A percentile compares a stretch with the other conserved stretches of the same genome.
Conservation (phyloP, 345 rosid species). For the Psidium guajava region DNA sequence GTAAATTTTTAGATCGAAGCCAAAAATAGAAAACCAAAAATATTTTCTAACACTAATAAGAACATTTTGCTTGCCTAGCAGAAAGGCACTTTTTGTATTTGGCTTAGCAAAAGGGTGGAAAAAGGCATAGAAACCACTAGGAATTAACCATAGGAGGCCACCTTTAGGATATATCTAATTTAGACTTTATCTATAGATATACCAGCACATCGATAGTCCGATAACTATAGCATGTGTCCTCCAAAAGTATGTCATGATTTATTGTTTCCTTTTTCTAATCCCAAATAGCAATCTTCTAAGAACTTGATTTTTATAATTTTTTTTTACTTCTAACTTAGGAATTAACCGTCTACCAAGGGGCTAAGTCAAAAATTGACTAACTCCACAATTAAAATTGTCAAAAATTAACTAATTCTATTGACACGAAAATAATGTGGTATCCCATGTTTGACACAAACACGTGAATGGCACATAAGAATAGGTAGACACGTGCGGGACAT, state of each 20-base stretch:
- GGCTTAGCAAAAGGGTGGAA: neutral
- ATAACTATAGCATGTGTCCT: neutral
- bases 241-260: neutral
- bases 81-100: neutral
- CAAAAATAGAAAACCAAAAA: neutral
- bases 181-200: neutral
- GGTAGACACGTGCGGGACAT: no score
- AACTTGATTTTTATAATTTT: neutral
- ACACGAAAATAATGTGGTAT: no score
- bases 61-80: neutral
- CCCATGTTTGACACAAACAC: no score
- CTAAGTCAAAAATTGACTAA: no score
- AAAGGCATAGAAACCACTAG: neutral
- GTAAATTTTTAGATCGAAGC: neutral
- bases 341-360: no score
- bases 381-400: no score
- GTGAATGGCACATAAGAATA: no score
- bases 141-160: neutral
- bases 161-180: neutral
- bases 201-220: neutral
- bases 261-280: neutral
- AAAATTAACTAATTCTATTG: no score
- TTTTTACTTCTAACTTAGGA: neutral
- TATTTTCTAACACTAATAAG: neutral
- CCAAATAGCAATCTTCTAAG: neutral